Conservation (phyloP, 2,329 filamentous ascomycete species). For the Penicillium sp. region DNA sequence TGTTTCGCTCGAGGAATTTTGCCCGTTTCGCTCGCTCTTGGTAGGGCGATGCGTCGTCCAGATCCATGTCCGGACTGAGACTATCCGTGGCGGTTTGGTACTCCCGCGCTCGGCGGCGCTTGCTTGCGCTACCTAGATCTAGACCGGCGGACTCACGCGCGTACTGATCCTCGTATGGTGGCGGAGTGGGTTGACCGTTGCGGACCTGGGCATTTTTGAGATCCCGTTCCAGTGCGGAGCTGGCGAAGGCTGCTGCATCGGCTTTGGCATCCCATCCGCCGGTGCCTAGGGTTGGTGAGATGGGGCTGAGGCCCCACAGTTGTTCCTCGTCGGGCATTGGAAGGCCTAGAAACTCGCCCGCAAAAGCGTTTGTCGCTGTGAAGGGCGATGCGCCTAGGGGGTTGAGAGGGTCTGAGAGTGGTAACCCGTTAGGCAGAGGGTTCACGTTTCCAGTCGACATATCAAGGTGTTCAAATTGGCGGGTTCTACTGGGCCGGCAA, state of each 20-base stretch:
- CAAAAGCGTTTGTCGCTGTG: conserved; percentile 20
- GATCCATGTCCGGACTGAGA: conserved; percentile 26
- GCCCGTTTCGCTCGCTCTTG: conserved; percentile 47
- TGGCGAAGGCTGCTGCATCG: conserved; percentile 27
- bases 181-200: conserved; percentile 41
- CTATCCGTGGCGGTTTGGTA: conserved; percentile 15
- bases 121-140: conserved; percentile 20
- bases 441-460: conserved; percentile 22
- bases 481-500: background rate
- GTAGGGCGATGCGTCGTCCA: conserved; percentile 22
- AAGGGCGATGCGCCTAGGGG: conserved; percentile 16
- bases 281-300: conserved; percentile 26
- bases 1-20: conserved; percentile 60
- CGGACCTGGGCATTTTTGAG: conserved; percentile 38
- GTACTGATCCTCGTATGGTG: conserved; percentile 33
- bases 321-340: conserved; percentile 33
- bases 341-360: conserved; percentile 31
- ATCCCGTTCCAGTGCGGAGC: conserved; percentile 30
- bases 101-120: conserved; percentile 16
- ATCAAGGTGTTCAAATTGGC: background rate
- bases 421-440: conserved; percentile 9
- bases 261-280: conserved; percentile 26
- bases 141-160: conserved; percentile 15
- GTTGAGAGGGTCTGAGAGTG: conserved; percentile 7
- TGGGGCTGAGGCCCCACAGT: conserved; percentile 32